Evolutionary conservation across 306 rosid species (phyloP).

Genomic region (Hippophae gyantsensis): DNA sequence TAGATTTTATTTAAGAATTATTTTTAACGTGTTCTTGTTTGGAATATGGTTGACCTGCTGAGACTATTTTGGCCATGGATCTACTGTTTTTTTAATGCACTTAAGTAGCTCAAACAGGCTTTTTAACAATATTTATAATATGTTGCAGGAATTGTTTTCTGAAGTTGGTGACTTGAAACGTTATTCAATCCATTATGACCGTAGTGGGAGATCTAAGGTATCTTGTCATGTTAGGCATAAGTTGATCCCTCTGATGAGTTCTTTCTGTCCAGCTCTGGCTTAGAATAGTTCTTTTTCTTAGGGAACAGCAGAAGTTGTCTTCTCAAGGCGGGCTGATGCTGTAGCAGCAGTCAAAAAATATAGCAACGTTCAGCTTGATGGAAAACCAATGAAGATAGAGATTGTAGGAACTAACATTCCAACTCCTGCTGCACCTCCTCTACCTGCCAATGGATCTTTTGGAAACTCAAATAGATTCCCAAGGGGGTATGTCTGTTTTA

Average conservation of each 20-base stretch:
- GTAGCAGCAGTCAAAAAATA: constrained; percentile 88
- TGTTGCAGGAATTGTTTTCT: constrained; percentile 71
- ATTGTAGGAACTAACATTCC: constrained; percentile 73
- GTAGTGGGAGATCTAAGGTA: constrained; percentile 99
- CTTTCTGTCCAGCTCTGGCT: constrained; percentile 27
- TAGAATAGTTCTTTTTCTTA: constrained; percentile 29
- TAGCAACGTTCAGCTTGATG: constrained; percentile 86
- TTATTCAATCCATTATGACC: constrained; percentile 63
- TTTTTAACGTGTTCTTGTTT: no score
- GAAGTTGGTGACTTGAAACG: constrained; percentile 95
- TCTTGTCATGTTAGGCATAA: constrained; percentile 23
- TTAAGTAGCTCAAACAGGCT: no score
- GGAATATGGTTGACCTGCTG: no score
- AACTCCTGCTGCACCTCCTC: constrained; percentile 33
- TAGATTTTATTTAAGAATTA: no score
- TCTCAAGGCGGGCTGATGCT: constrained; percentile 69
- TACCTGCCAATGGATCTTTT: constrained; percentile 34
- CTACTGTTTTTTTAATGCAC: no score
- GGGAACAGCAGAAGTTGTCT: constrained; percentile 96
- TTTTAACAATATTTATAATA: neutral
- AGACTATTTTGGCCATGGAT: no score
- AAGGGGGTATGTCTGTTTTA: constrained; percentile 35
- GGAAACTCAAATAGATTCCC: constrained; percentile 52
- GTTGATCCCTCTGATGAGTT: constrained; percentile 22
- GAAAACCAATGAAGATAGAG: constrained; percentile 93